Conservation (phyloP, 108 stramenopile species). For the Chaetoceros muelleri region DNA sequence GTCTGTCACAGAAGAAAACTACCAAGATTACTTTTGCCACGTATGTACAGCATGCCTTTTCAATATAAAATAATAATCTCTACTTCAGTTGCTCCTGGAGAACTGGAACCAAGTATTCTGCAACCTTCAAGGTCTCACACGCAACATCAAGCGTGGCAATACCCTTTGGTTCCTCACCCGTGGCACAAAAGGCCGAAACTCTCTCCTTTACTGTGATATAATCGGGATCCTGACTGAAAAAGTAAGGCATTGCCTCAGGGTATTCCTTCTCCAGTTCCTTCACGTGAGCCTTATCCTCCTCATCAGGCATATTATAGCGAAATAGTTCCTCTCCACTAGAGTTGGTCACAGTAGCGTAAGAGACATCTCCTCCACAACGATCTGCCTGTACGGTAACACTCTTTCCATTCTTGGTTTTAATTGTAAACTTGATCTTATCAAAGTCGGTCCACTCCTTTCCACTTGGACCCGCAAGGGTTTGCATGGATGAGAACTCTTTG, state of each 20-base stretch:
- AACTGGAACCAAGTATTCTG: conserved; percentile 76
- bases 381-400: conserved; percentile 80
- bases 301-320: conserved; percentile 85
- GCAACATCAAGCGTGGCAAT: conserved; percentile 89
- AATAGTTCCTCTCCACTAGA: conserved; percentile 65
- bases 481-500: conserved; percentile 71
- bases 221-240: conserved; percentile 91
- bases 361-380: conserved; percentile 82
- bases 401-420: conserved; percentile 86
- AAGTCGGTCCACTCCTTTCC: conserved; percentile 85
- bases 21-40: too few relatives aligned
- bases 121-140: conserved; percentile 78
- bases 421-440: conserved; percentile 90
- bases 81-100: conserved; percentile 52
- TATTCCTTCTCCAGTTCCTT: conserved; percentile 61
- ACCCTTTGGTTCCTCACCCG: conserved; percentile 62
- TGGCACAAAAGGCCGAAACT: conserved; percentile 57
- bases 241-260: conserved; percentile 91
- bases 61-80: not conserved
- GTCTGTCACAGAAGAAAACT: too few relatives aligned
- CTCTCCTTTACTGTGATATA: conserved; percentile 92
- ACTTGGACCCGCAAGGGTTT: conserved; percentile 75
- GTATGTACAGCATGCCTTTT: too few relatives aligned
- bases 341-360: conserved; percentile 67
- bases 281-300: conserved; percentile 81